phyloP scores from a whole-genome alignment of 2,329 filamentous ascomycete species.

The Scedosporium boydii region DNA sequence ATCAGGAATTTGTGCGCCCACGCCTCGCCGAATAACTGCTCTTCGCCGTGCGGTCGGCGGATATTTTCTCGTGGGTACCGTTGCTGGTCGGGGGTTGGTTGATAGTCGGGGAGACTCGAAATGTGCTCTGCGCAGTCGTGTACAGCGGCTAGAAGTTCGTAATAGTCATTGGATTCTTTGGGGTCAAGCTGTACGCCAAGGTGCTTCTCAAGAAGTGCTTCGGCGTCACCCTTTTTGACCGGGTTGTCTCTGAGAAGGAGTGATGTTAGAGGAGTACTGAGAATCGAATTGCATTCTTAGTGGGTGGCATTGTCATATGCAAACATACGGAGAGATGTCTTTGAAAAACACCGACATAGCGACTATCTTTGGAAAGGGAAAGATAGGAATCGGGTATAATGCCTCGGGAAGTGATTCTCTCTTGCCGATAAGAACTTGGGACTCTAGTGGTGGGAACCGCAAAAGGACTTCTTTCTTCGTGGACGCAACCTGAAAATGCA shows the following conservation, averaged over 20 bases:
- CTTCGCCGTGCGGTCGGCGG: slow-evolving; percentile 25
- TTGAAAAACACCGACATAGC: slow-evolving; percentile 30
- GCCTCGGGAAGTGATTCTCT: background rate
- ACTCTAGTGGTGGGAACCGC: too few relatives aligned
- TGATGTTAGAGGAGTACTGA: background rate
- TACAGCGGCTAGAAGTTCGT: slow-evolving; percentile 37
- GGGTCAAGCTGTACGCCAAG: slow-evolving; percentile 26
- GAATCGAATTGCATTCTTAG: background rate
- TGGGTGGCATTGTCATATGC: background rate
- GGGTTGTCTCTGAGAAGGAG: slow-evolving; percentile 24
- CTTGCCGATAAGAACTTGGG: background rate
- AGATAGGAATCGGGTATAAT: background rate
- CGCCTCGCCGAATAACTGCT: slow-evolving; percentile 36
- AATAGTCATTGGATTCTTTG: slow-evolving; percentile 31
- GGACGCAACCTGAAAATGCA: too few relatives aligned
- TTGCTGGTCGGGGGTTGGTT: slow-evolving; percentile 27
- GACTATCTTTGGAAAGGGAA: background rate
- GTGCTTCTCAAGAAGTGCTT: slow-evolving; percentile 20
- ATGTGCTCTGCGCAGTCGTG: slow-evolving; percentile 40
- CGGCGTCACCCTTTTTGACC: slow-evolving; percentile 27
- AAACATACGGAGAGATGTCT: slow-evolving; percentile 22
- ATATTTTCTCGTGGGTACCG: slow-evolving; percentile 35
- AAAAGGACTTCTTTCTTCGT: too few relatives aligned
- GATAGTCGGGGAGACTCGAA: slow-evolving; percentile 34
- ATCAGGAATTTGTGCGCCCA: slow-evolving; percentile 43